A percentile compares a stretch with the other conserved stretches of the same genome.
Conservation (phyloP, 2,329 filamentous ascomycete genomes). For the Penicillium crustosum region DNA sequence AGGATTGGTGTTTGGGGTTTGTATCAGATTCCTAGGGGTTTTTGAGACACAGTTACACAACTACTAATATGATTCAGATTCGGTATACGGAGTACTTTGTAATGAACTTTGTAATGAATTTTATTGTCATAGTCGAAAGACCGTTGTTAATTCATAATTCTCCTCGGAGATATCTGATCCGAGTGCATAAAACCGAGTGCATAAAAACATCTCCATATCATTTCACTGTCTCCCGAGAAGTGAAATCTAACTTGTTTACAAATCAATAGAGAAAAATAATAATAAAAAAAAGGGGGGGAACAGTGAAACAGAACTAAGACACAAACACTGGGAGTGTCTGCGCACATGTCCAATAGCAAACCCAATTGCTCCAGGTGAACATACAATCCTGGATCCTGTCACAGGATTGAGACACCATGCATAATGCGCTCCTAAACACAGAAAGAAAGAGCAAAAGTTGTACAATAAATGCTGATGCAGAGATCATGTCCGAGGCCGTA, state of each 20-base stretch:
- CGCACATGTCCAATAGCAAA: slow-evolving; percentile 17
- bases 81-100: too few relatives aligned
- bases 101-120: not conserved
- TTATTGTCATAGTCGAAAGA: not conserved
- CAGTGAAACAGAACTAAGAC: slow-evolving; percentile 14
- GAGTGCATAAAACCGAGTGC: slow-evolving; percentile 3
- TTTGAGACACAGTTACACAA: too few relatives aligned
- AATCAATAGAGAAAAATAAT: slow-evolving; percentile 20
- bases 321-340: not conserved
- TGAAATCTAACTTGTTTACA: slow-evolving; percentile 31
- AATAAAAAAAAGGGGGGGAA: slow-evolving; percentile 10
- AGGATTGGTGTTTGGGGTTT: not conserved
- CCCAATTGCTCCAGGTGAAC: slow-evolving; percentile 25
- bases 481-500: slow-evolving; percentile 29
- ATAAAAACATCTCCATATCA: slow-evolving; percentile 3
- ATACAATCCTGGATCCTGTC: slow-evolving; percentile 26
- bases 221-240: slow-evolving; percentile 19
- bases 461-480: slow-evolving; percentile 27
- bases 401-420: slow-evolving; percentile 24
- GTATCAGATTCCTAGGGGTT: not conserved
- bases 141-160: slow-evolving; percentile 6
- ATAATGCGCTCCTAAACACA: slow-evolving; percentile 20
- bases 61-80: not conserved
- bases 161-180: slow-evolving; percentile 5
- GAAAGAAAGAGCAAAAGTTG: slow-evolving; percentile 17